Base-by-base conservation (phyloP, 768 basidiomycete species). In the Suillus subalutaceus region DNA sequence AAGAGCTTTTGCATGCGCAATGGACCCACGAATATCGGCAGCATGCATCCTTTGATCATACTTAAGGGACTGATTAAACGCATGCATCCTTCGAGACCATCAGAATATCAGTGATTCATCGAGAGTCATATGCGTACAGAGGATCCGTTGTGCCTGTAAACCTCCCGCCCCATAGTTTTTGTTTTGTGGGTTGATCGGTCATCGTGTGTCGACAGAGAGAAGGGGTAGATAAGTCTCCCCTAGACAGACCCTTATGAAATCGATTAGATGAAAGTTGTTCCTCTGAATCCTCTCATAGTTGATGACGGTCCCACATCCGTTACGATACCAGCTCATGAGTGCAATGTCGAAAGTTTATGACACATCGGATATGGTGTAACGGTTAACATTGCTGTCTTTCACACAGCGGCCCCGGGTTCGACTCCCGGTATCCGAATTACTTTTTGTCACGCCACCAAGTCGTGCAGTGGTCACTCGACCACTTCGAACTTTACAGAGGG, bases 21-120 rank as follows among this genome's bases (percentile, higher is more conserved):
- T 96, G 20, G 97, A 99, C 2, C 97, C 97, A 64, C 83, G 85
- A 70, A 99, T 92, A 72, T 99, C 97, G 32, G 88, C 95, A 12
- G 87, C 86, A 75, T 96, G 88, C 96, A 99, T 98, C 50, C 94
- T 86, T 76, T 93, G 88, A 77, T 99, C 97, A 78, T 98, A 99
- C 68, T 86, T 89, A 71, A 99, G 83, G 32, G 96, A 98, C 77
- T 98, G 94, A 77, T 98, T 99, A 83, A 97, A 99, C 38, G 89
- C 92, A 78, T 97, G 94, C 97, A 99, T 99, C 55, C 95, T 97
- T 44, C 4, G 35, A 53, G n/a, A 26, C 13, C 16, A 43, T 67
- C 40, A 68, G 67, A 18, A 38, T 43, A 35, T n/a, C 56, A 60
- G 32, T 12, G 38, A 37, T n/a, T 26, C n/a, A 63, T 32, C 7